Evolutionary conservation across 1,284 basidiomycete species (phyloP), one percentile per base, ranked within the genome.

Genomic region (Wolfiporia cocos): DNA sequence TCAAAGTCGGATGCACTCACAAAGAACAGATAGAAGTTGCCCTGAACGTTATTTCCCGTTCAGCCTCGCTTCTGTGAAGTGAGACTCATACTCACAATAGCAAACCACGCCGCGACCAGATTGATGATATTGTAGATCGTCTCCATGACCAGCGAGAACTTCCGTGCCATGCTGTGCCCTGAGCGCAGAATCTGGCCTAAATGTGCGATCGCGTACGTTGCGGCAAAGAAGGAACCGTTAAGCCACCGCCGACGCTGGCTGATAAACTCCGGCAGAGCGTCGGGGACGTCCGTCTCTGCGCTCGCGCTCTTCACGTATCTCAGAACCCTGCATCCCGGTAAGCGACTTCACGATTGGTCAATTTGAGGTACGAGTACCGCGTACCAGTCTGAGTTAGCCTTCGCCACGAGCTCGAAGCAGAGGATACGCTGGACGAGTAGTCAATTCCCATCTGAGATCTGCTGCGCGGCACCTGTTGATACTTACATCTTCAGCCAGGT

Each of bases 211-310:
- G 86, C 80, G 59, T 90, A 90, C 9, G 88, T 80, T 3, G 92
- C 88, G 7, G 95, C 94, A 57, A 98, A 98, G 70, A 99, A 95
- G 0, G 92, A 96, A 5, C 92, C 92, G 54, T 92, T 92, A 4
- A 92, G 71, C 86, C 93, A 97, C 42, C 94, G 76, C 33, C 93
- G 73, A 3, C 93, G 81, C 58, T 99, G 95, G 37, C 78, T 78
- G 62, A 99, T 98, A 59, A 99, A 96, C 63, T 99, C 96, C 9
- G 93, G 83, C 17, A 98, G 75, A 1, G 81, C 76, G 54, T 97
- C 93, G 4, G 96, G 96, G 7, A 97, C 92, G 62, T 99, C 96
- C 0, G 96, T 99, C 61, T 98, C 95, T 7, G 89, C 96, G 22
- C 92, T 81, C 0, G 96, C 94, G 22, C 86, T 84, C 65, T 93